phyloP scores from a whole-genome alignment of 371 early-diverging fungal species.

The Mortierella sp. region DNA sequence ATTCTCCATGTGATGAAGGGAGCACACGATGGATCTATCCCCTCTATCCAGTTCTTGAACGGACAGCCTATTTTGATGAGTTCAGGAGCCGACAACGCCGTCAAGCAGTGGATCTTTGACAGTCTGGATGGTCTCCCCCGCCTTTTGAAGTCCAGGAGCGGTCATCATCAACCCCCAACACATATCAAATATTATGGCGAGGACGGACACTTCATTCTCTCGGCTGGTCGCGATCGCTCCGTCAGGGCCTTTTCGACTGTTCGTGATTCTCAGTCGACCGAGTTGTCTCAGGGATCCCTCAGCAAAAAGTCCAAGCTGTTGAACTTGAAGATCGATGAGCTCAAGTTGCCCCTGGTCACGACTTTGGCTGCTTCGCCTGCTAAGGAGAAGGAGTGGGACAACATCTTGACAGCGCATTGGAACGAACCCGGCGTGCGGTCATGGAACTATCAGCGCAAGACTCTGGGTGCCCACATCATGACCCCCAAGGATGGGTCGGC shows the following conservation, averaged over 20 bases:
- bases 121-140: slow-evolving; percentile 84
- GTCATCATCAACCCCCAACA: slow-evolving; percentile 91
- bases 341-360: slow-evolving; percentile 82
- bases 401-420: slow-evolving; percentile 88
- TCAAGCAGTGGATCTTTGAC: slow-evolving; percentile 98
- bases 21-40: slow-evolving; percentile 86
- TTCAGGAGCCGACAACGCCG: slow-evolving; percentile 91
- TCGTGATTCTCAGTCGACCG: slow-evolving; percentile 86
- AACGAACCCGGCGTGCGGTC: slow-evolving; percentile 80
- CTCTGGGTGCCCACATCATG: slow-evolving; percentile 79
- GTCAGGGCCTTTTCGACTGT: slow-evolving; percentile 85
- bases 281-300: slow-evolving; percentile 83
- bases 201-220: slow-evolving; percentile 80
- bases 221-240: slow-evolving; percentile 87
- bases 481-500: slow-evolving; percentile 73
- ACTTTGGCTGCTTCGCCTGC: slow-evolving; percentile 76
- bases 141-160: slow-evolving; percentile 84
- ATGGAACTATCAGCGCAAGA: slow-evolving; percentile 86
- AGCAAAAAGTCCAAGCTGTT: slow-evolving; percentile 76
- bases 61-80: slow-evolving; percentile 91
- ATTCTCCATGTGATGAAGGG: slow-evolving; percentile 83
- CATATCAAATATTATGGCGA: slow-evolving; percentile 81
- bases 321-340: slow-evolving; percentile 69
- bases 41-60: slow-evolving; percentile 81
- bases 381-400: slow-evolving; percentile 91